phyloP scores from a whole-genome alignment of 2,329 filamentous ascomycete species.

The Xylariales sp. region DNA sequence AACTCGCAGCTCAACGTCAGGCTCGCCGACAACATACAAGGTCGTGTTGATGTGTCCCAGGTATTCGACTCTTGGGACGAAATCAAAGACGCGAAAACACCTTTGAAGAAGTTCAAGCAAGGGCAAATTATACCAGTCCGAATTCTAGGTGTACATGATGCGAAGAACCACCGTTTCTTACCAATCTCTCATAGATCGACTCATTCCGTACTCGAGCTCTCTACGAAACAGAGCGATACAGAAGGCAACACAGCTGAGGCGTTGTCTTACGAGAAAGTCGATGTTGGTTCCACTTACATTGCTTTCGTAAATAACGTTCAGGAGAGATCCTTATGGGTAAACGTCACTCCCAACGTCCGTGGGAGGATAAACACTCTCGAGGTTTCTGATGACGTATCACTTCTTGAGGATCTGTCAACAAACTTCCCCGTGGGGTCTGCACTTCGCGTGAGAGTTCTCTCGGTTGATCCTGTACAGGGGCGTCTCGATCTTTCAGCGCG shows the following conservation, averaged over 20 bases:
- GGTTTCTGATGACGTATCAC: slow-evolving; percentile 78
- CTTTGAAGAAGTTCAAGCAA: slow-evolving; percentile 67
- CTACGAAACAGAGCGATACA: slow-evolving; percentile 67
- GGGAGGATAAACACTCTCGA: slow-evolving; percentile 80
- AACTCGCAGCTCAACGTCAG: slow-evolving; percentile 89
- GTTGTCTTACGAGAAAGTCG: slow-evolving; percentile 68
- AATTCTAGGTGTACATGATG: slow-evolving; percentile 83
- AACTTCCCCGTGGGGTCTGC: slow-evolving; percentile 91
- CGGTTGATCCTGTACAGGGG: slow-evolving; percentile 66
- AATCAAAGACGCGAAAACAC: slow-evolving; percentile 75
- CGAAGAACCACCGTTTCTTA: slow-evolving; percentile 83
- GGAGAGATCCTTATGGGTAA: slow-evolving; percentile 81
- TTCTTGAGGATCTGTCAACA: slow-evolving; percentile 67
- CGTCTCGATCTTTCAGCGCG: slow-evolving; percentile 80
- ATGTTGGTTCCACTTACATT: slow-evolving; percentile 65
- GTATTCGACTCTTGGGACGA: slow-evolving; percentile 85
- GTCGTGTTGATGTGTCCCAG: slow-evolving; percentile 90
- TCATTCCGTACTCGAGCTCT: slow-evolving; percentile 83
- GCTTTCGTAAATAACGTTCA: slow-evolving; percentile 90
- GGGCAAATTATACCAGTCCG: slow-evolving; percentile 70
- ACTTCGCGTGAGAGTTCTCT: slow-evolving; percentile 71
- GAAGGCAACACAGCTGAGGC: slow-evolving; percentile 40
- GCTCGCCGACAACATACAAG: slow-evolving; percentile 80
- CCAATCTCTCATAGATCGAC: slow-evolving; percentile 82
- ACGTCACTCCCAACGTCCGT: slow-evolving; percentile 80